These are phyloP conservation scores for Aspergillus sojae DNA, from an alignment of 2,329 filamentous ascomycete species.

Conservation along the genomic window DNA sequence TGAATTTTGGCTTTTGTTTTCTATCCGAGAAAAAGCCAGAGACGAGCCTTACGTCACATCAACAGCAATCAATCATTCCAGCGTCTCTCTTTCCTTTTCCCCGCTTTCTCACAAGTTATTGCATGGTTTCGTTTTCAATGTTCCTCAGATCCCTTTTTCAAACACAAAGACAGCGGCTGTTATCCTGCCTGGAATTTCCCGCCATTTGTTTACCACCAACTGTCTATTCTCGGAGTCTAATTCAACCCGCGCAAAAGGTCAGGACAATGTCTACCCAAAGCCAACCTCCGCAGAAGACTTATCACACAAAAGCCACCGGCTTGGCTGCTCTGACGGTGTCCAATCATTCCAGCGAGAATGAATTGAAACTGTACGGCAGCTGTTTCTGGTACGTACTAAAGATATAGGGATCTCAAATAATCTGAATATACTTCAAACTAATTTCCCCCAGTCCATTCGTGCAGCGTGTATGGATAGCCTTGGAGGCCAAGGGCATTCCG, in stretches of 20 bases:
- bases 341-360: slow-evolving; percentile 69
- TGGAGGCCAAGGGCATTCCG: slow-evolving; percentile 74
- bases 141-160: neutral
- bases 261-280: slow-evolving; percentile 52
- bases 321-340: slow-evolving; percentile 69
- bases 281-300: slow-evolving; percentile 63
- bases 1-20: neutral
- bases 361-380: slow-evolving; percentile 77
- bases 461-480: slow-evolving; percentile 84
- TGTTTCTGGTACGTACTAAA: slow-evolving; percentile 72
- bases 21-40: neutral
- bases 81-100: neutral
- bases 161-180: neutral
- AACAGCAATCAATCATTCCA: slow-evolving; percentile 1
- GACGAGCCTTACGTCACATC: slow-evolving; percentile 3
- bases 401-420: neutral
- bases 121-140: neutral
- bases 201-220: slow-evolving; percentile 3
- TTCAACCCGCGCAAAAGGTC: slow-evolving; percentile 17
- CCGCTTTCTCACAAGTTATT: neutral
- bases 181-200: neutral
- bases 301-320: slow-evolving; percentile 73
- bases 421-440: slow-evolving; percentile 14
- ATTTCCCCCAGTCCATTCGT: slow-evolving; percentile 69
- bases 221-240: slow-evolving; percentile 16